Evolutionary conservation across 1,284 basidiomycete genomes (phyloP).

Genomic region (Neonothopanus nambi): DNA sequence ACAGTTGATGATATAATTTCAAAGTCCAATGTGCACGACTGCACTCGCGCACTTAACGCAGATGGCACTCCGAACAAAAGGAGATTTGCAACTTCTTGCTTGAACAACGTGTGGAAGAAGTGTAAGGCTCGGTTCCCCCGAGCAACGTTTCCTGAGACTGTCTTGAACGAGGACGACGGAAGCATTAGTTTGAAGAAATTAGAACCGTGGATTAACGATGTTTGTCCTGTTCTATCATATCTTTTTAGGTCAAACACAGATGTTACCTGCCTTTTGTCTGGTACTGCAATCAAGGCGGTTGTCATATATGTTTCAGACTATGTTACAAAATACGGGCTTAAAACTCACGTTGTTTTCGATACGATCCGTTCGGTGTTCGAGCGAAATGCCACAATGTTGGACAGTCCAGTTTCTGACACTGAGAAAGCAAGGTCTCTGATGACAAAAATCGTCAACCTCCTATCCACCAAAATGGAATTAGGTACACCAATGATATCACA

Average conservation of each 20-base stretch:
- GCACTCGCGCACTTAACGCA: conserved; percentile 2
- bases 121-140: conserved; percentile 32
- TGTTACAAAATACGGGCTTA: conserved; percentile 36
- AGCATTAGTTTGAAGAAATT: conserved; percentile 31
- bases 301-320: conserved; percentile 41
- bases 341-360: conserved; percentile 33
- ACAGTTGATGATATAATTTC: background rate
- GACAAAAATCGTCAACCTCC: conserved; percentile 11
- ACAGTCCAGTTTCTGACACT: background rate
- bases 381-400: conserved; percentile 22
- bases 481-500: conserved; percentile 29
- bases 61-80: background rate
- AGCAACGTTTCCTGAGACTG: conserved; percentile 14
- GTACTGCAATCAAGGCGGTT: conserved; percentile 36
- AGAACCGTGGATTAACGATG: conserved; percentile 35
- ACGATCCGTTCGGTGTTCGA: conserved; percentile 26
- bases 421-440: conserved; percentile 23
- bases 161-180: conserved; percentile 27
- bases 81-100: background rate
- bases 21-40: conserved; percentile 16
- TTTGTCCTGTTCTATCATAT: conserved; percentile 30
- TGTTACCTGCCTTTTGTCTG: conserved; percentile 24
- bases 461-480: conserved; percentile 30
- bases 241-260: conserved; percentile 24
- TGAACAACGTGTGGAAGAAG: conserved; percentile 21